Evolutionary conservation across 768 basidiomycete genomes (phyloP).

Genomic region (Trametes villosa): DNA sequence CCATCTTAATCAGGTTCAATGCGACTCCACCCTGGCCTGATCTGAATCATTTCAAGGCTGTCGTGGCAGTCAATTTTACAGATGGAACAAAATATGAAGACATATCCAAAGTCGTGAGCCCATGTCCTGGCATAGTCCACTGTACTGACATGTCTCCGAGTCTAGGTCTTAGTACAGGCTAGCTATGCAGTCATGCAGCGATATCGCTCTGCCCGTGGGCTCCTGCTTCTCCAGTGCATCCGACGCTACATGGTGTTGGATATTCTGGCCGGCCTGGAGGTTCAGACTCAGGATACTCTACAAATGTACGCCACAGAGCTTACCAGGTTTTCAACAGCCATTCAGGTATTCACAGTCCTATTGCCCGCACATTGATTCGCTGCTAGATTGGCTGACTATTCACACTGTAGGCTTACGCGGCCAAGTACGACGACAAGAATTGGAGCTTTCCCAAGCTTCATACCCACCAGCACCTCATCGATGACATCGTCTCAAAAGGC

Average conservation of each 20-base stretch:
- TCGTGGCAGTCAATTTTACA: neutral
- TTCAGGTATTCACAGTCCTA: neutral
- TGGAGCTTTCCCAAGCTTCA: slow-evolving; percentile 20
- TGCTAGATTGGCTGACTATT: no score
- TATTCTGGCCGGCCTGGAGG: slow-evolving; percentile 35
- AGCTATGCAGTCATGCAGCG: slow-evolving; percentile 11
- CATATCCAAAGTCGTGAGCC: slow-evolving; percentile 17
- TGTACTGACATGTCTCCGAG: no score
- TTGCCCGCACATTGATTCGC: neutral
- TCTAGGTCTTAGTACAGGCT: no score
- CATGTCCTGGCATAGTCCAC: slow-evolving; percentile 17
- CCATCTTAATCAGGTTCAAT: neutral
- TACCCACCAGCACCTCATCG: slow-evolving; percentile 6
- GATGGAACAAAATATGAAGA: slow-evolving; percentile 8
- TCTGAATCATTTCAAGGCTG: neutral
- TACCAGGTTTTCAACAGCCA: neutral
- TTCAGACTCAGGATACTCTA: slow-evolving; percentile 38
- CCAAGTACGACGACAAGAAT: slow-evolving; percentile 1
- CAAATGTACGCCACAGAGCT: neutral
- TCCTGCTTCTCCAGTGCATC: slow-evolving; percentile 34
- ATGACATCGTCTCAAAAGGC: slow-evolving; percentile 9
- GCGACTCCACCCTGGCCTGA: neutral
- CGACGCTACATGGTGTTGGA: slow-evolving; percentile 38
- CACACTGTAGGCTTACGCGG: neutral
- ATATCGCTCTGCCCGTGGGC: slow-evolving; percentile 19